A percentile compares a stretch with the other conserved stretches of the same genome.
Conservation (phyloP, 2,329 filamentous ascomycete genomes). For the Alternaria viburni region DNA sequence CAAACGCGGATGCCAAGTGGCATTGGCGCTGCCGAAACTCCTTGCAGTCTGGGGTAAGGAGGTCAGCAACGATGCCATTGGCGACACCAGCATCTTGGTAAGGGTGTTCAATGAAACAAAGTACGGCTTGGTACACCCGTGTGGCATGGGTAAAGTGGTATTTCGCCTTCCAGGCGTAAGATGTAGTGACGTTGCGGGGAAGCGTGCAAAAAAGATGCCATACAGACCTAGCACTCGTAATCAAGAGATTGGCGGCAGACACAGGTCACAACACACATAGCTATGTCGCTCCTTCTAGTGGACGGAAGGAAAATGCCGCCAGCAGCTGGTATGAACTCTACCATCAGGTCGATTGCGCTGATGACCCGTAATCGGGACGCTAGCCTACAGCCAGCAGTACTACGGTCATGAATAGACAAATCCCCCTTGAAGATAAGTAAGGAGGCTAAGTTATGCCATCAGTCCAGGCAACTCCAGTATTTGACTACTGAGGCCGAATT, state of each 20-base stretch:
- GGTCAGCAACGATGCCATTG: background rate
- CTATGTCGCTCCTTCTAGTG: background rate
- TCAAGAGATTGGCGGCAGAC: background rate
- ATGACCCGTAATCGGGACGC: background rate
- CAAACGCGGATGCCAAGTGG: background rate
- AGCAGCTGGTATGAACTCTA: background rate
- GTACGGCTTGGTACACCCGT: background rate
- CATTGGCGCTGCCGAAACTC: background rate
- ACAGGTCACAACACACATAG: background rate
- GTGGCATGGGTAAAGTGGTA: background rate
- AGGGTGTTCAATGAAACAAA: background rate
- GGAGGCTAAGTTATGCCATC: background rate
- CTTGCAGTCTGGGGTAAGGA: background rate
- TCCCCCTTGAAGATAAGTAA: background rate
- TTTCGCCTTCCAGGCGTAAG: background rate
- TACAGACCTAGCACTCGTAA: background rate
- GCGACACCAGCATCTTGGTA: background rate
- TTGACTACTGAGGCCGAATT: background rate
- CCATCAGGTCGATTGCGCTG: background rate
- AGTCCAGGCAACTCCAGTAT: background rate
- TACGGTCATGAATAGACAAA: background rate
- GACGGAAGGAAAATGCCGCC: background rate
- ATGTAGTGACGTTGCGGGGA: background rate
- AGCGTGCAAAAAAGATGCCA: background rate
- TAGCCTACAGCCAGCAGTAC: background rate